Conservation (phyloP, 768 basidiomycete genomes). For the Trichaptum fuscoviolaceum region DNA sequence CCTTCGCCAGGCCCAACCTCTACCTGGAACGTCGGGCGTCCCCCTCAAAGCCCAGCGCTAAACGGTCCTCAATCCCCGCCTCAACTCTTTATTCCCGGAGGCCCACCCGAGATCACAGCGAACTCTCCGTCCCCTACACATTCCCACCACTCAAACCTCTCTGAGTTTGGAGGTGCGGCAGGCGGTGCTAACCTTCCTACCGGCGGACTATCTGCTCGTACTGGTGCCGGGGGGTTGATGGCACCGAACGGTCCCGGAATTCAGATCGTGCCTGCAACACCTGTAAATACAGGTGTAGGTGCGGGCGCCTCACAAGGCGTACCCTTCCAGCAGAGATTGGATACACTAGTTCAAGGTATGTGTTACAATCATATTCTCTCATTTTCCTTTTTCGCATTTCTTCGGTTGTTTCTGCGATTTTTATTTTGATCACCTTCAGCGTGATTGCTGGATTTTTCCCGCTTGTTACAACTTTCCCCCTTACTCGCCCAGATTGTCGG, state of each 20-base stretch:
- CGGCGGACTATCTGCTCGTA: constrained; percentile 50
- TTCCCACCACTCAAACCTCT: constrained; percentile 40
- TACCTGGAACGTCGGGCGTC: constrained; percentile 38
- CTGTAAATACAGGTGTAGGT: constrained; percentile 61
- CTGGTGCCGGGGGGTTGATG: constrained; percentile 44
- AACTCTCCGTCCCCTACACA: constrained; percentile 30
- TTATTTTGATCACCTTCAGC: not conserved
- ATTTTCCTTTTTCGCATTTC: constrained; percentile 1
- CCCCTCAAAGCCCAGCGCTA: constrained; percentile 24
- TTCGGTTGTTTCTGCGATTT: too few species aligned
- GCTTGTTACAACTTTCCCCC: too few species aligned
- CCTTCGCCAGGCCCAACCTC: constrained; percentile 52
- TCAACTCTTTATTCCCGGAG: constrained; percentile 45
- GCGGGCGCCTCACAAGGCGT: constrained; percentile 40
- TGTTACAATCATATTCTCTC: constrained; percentile 15
- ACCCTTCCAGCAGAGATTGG: constrained; percentile 47
- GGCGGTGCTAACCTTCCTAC: not conserved
- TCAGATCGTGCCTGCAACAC: constrained; percentile 80
- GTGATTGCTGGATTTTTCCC: not conserved
- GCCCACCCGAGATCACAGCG: constrained; percentile 33
- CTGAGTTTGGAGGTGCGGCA: constrained; percentile 7
- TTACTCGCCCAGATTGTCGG: too few species aligned
- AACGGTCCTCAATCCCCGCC: constrained; percentile 65
- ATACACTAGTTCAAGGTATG: constrained; percentile 51
- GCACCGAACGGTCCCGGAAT: constrained; percentile 51